A percentile compares a stretch with the other conserved stretches of the same genome.
Evolutionary conservation across 345 rosid genomes (phyloP).

Genomic region (Salix brachista): DNA sequence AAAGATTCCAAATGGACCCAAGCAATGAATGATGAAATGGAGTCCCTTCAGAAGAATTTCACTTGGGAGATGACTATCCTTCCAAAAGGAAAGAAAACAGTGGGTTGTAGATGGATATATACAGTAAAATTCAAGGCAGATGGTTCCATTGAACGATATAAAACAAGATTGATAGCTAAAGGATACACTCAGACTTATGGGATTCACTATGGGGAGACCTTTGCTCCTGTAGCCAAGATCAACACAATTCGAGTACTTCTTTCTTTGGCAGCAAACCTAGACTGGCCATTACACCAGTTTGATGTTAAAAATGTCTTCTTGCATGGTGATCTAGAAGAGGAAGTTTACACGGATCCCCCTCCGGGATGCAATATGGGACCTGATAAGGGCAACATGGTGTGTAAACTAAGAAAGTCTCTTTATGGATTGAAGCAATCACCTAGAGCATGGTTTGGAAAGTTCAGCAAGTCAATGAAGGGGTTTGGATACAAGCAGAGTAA

Average conservation of each 20-base stretch:
- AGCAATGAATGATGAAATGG: constrained; percentile 3
- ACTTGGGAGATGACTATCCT: neutral
- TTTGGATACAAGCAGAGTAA: neutral
- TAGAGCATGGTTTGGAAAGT: neutral
- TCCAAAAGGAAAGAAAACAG: neutral
- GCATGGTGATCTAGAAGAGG: neutral
- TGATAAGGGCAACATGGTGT: neutral
- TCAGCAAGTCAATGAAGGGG: neutral
- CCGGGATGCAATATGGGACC: neutral
- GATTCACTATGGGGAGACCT: neutral
- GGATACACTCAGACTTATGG: neutral
- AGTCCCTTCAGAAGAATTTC: neutral
- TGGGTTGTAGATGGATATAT: neutral
- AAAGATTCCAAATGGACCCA: neutral
- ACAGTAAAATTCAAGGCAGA: neutral
- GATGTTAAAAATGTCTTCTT: neutral
- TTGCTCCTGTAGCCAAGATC: neutral
- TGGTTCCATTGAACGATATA: neutral
- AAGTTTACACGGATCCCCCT: constrained; percentile 1
- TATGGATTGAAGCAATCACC: neutral
- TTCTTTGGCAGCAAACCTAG: neutral
- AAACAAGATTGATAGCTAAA: neutral
- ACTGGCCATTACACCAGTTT: constrained; percentile 1
- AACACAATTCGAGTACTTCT: neutral
- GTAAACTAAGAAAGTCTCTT: neutral